Conservation (phyloP, 768 basidiomycete species). For the Symmetrospora coprosmae region DNA sequence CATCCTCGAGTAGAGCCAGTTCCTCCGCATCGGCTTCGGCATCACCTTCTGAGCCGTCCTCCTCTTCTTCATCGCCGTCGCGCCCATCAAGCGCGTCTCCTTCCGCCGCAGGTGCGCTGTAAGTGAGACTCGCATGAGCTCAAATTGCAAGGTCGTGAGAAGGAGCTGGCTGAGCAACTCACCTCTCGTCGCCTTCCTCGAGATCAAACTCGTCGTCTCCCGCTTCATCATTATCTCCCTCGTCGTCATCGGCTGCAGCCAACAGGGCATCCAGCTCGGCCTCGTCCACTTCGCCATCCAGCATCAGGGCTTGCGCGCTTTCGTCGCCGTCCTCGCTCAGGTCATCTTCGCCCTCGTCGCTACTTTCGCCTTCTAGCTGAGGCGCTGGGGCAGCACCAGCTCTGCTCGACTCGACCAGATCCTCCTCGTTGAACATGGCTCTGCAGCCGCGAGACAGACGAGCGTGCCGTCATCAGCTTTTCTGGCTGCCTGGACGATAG, state of each 20-base stretch:
- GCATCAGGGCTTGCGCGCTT: constrained; percentile 8
- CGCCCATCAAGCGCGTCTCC: not conserved
- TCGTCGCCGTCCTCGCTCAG: not conserved
- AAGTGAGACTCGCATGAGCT: not conserved
- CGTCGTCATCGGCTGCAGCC: constrained; percentile 6
- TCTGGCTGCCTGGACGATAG: not conserved
- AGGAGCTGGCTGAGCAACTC: constrained; percentile 25
- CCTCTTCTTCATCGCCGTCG: constrained; percentile 5
- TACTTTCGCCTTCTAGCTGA: constrained; percentile 22
- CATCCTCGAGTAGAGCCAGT: constrained; percentile 41
- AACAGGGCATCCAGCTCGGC: constrained; percentile 18
- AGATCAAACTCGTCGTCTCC: constrained; percentile 36
- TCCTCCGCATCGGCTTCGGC: constrained; percentile 43
- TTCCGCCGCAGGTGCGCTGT: not conserved
- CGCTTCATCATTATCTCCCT: constrained; percentile 15
- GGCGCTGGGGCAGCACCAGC: constrained; percentile 4
- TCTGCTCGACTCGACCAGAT: constrained; percentile 22
- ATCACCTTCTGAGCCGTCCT: constrained; percentile 39
- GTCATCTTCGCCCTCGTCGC: constrained; percentile 37
- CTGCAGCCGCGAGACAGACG: constrained; percentile 4
- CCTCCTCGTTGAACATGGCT: constrained; percentile 30
- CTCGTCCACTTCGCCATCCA: constrained; percentile 24
- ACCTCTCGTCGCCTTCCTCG: constrained; percentile 37
- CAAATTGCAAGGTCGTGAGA: not conserved
- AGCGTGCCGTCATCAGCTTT: not conserved